These are phyloP conservation scores for Poa pratensis DNA, from an alignment of 176 grass and related monocot species.

Conservation along the genomic window DNA sequence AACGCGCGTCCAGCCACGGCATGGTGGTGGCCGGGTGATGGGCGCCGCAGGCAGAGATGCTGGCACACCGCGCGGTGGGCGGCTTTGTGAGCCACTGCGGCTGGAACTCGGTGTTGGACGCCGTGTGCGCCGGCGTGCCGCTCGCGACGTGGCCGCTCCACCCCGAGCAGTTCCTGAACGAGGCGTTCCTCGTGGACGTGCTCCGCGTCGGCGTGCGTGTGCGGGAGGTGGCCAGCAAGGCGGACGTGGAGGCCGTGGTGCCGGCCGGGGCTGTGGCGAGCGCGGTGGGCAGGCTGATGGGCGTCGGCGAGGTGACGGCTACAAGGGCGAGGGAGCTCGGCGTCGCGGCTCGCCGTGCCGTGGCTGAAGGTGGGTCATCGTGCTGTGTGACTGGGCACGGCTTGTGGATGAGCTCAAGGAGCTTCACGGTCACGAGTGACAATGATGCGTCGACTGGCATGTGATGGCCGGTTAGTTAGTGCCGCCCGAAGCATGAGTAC, in stretches of 20 bases:
- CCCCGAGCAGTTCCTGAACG: slow-evolving; percentile 65
- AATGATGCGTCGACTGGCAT: too few species aligned
- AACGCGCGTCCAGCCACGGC: slow-evolving; percentile 31
- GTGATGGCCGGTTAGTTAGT: too few species aligned
- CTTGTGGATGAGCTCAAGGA: too few species aligned
- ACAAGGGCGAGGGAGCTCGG: too few species aligned
- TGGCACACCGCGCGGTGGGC: slow-evolving; percentile 54
- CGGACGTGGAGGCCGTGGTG: slow-evolving; percentile 35
- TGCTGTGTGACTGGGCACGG: too few species aligned
- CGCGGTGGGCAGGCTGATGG: slow-evolving; percentile 46
- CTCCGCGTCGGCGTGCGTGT: slow-evolving; percentile 48
- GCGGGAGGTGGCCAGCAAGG: slow-evolving; percentile 13
- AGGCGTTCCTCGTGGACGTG: slow-evolving; percentile 53
- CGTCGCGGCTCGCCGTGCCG: too few species aligned
- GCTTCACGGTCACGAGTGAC: too few species aligned
- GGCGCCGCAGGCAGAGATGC: slow-evolving; percentile 50
- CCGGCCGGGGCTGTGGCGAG: slow-evolving; percentile 27
- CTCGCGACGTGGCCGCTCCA: slow-evolving; percentile 59
- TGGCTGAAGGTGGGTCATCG: too few species aligned
- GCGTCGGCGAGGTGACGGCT: neutral
- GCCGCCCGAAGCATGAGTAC: too few species aligned
- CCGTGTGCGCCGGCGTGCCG: slow-evolving; percentile 30
- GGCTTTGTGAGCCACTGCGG: slow-evolving; percentile 64
- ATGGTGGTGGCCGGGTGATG: slow-evolving; percentile 56
- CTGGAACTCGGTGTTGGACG: slow-evolving; percentile 57